Evolutionary conservation across 1,284 basidiomycete genomes (phyloP).

Genomic region (Trametes pubescens): DNA sequence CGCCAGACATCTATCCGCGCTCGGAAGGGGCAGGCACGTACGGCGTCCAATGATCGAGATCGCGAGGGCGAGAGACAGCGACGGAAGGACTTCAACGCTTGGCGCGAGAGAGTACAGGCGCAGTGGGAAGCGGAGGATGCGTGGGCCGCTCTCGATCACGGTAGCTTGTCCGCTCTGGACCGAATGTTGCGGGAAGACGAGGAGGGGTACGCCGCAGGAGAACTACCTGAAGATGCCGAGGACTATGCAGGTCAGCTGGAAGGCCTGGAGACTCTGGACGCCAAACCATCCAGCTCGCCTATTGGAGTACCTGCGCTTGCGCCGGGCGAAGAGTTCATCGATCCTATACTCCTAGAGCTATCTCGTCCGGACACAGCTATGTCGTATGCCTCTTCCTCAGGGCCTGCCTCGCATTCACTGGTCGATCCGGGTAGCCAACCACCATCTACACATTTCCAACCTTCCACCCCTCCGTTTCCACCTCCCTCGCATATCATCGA

Average conservation of each 20-base stretch:
- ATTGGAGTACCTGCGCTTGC: background rate
- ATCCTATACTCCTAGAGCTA: constrained; percentile 38
- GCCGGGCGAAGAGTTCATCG: constrained; percentile 38
- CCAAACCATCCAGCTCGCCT: background rate
- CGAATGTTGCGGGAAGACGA: constrained; percentile 52
- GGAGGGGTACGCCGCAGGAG: constrained; percentile 22
- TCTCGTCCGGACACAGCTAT: constrained; percentile 20
- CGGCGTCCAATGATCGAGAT: constrained; percentile 35
- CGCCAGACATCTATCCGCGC: constrained; percentile 30
- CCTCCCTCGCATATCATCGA: constrained; percentile 1
- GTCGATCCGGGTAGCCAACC: background rate
- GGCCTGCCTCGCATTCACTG: background rate
- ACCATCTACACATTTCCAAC: constrained; percentile 7
- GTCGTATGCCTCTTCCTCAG: background rate
- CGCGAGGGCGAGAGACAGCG: constrained; percentile 39
- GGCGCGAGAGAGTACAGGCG: constrained; percentile 37
- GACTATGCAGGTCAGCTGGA: background rate
- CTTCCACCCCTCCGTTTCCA: constrained; percentile 17
- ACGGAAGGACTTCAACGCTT: constrained; percentile 37
- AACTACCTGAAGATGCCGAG: background rate
- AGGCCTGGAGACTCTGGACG: background rate
- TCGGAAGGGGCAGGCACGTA: constrained; percentile 30
- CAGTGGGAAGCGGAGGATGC: constrained; percentile 49
- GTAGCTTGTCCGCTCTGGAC: constrained; percentile 56
- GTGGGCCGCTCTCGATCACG: constrained; percentile 46